Evolutionary conservation across 2,329 filamentous ascomycete genomes (phyloP).

Genomic region (Eurotiales sp.): DNA sequence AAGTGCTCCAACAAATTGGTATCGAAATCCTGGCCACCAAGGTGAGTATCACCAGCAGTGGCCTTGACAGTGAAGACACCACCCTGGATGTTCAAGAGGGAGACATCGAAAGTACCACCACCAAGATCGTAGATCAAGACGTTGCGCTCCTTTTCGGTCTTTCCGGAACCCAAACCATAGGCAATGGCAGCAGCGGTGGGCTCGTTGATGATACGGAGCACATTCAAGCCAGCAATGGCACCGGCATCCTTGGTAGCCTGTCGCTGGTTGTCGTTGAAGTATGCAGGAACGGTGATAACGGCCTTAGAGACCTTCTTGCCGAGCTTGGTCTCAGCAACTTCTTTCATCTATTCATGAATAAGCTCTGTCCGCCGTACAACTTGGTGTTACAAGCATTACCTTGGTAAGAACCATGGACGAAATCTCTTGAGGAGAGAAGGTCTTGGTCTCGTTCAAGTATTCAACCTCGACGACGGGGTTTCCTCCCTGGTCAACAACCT

Average conservation of each 20-base stretch:
- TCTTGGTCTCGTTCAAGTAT: conserved; percentile 92
- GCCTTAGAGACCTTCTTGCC: conserved; percentile 99
- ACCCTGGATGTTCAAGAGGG: conserved; percentile 96
- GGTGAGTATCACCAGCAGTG: conserved; percentile 93
- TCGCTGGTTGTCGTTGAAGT: conserved; percentile 99
- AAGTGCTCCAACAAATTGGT: conserved; percentile 94
- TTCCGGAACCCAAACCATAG: conserved; percentile 93
- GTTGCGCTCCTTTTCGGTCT: conserved; percentile 96
- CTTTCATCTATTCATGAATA: conserved; percentile 73
- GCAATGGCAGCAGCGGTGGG: conserved; percentile 96
- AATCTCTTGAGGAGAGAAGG: conserved; percentile 97
- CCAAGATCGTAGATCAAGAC: conserved; percentile 99
- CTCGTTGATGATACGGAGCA: conserved; percentile 99
- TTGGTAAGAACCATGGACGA: conserved; percentile 98
- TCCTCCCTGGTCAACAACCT: conserved; percentile 84
- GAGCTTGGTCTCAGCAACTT: conserved; percentile 96
- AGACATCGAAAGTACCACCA: conserved; percentile 99
- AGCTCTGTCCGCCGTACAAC: not conserved
- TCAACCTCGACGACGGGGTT: conserved; percentile 92
- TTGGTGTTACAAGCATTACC: conserved; percentile 57
- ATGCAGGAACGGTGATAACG: conserved; percentile 96
- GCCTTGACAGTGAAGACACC: conserved; percentile 99
- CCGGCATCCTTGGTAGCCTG: conserved; percentile 99
- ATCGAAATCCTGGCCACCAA: conserved; percentile 95
- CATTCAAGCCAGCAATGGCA: conserved; percentile 94